Evolutionary conservation across 306 rosid species (phyloP).

Genomic region (Erythrophleum fordii): DNA sequence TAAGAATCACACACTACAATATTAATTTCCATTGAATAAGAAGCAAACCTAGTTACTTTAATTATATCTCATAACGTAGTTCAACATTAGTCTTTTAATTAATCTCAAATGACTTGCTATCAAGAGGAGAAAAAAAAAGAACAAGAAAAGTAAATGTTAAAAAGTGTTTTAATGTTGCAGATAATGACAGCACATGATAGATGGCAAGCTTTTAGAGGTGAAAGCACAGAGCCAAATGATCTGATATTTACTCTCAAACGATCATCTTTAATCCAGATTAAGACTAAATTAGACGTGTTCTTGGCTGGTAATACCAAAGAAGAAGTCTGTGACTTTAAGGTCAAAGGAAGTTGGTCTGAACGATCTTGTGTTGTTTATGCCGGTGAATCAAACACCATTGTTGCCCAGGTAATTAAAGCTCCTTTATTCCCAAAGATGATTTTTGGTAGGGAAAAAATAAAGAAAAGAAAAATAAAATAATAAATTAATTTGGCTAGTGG

Average conservation of each 20-base stretch:
- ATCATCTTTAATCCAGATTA: slow-evolving; percentile 36
- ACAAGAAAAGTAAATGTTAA: no score
- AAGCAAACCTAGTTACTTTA: no score
- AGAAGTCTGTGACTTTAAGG: slow-evolving; percentile 38
- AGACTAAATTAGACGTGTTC: slow-evolving; percentile 45
- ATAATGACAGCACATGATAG: slow-evolving; percentile 10
- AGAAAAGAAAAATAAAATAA: no score
- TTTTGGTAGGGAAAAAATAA: no score
- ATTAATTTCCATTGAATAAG: no score
- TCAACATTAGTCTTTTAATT: no score
- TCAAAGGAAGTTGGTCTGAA: slow-evolving; percentile 41
- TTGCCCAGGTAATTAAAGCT: slow-evolving; percentile 41
- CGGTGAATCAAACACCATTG: slow-evolving; percentile 48
- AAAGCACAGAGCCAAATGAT: background rate
- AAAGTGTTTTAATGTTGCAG: background rate
- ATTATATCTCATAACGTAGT: no score
- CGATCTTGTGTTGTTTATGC: slow-evolving; percentile 45
- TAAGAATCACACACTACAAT: no score
- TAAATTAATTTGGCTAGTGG: no score
- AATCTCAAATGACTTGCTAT: no score
- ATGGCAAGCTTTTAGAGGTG: slow-evolving; percentile 27
- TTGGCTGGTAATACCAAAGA: slow-evolving; percentile 42
- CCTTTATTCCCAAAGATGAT: no score
- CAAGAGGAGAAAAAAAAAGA: background rate
- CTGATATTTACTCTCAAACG: slow-evolving; percentile 11